These are phyloP conservation scores for Candida sphagnicola DNA, from an alignment of 805 yeast species.

Conservation along the genomic window DNA sequence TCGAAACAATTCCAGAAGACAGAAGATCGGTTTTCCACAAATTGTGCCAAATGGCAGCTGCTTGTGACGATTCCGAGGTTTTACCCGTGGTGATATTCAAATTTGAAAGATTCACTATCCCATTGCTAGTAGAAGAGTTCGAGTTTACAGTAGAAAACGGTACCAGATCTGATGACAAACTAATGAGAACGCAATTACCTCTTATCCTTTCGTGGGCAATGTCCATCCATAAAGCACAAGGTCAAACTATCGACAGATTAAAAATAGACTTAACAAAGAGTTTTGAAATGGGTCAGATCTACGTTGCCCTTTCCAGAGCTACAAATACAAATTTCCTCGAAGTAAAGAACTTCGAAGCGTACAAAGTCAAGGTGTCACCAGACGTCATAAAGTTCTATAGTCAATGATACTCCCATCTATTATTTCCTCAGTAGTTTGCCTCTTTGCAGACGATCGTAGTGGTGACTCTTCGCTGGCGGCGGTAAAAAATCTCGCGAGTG, in stretches of 20 bases:
- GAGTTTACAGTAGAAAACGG: slow-evolving; percentile 22
- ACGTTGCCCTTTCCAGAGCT: slow-evolving; percentile 80
- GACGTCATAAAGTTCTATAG: slow-evolving; percentile 33
- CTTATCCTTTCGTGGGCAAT: slow-evolving; percentile 76
- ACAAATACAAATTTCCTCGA: slow-evolving; percentile 62
- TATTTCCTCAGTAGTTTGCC: too few species aligned
- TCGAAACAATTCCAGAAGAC: slow-evolving; percentile 20
- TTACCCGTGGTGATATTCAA: slow-evolving; percentile 49
- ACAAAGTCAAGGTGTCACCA: slow-evolving; percentile 41
- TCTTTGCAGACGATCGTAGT: too few species aligned
- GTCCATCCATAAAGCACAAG: slow-evolving; percentile 83
- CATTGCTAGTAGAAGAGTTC: slow-evolving; percentile 31
- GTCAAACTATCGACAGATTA: slow-evolving; percentile 71
- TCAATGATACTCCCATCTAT: too few species aligned
- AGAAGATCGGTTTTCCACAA: slow-evolving; percentile 19
- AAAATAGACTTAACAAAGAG: slow-evolving; percentile 62
- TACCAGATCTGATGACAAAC: slow-evolving; percentile 8
- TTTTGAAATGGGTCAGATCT: slow-evolving; percentile 81
- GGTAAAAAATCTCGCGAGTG: too few species aligned
- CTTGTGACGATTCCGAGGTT: slow-evolving; percentile 15
- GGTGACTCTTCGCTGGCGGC: too few species aligned
- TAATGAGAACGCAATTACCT: slow-evolving; percentile 59
- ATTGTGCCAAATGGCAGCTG: slow-evolving; percentile 19
- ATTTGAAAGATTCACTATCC: slow-evolving; percentile 25
- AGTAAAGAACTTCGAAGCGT: slow-evolving; percentile 58